These are phyloP conservation scores for Paraphaeosphaeria minitans DNA, from an alignment of 2,329 filamentous ascomycete species.

Conservation along the genomic window DNA sequence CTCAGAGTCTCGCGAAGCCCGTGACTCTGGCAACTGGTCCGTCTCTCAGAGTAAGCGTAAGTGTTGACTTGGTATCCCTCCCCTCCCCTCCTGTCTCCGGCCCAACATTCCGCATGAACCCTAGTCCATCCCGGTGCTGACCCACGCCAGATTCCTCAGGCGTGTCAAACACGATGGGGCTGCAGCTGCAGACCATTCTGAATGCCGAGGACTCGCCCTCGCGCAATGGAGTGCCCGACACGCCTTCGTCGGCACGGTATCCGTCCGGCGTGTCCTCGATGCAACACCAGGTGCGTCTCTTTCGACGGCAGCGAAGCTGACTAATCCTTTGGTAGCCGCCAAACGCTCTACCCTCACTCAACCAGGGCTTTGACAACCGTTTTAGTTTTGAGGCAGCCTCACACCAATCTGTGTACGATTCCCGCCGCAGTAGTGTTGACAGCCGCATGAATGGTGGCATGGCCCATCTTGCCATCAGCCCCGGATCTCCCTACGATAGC, in stretches of 20 bases:
- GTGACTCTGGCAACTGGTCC: conserved; percentile 65
- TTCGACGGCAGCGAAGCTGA: neutral
- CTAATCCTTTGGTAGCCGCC: conserved; percentile 37
- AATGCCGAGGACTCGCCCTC: conserved; percentile 57
- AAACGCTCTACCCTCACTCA: conserved; percentile 60
- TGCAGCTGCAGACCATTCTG: conserved; percentile 57
- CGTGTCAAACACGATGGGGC: conserved; percentile 51
- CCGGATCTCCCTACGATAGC: conserved; percentile 73
- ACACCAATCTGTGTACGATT: conserved; percentile 54
- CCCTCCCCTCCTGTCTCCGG: conserved; percentile 1
- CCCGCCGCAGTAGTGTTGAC: conserved; percentile 78
- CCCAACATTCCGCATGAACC: neutral
- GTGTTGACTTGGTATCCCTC: conserved; percentile 15
- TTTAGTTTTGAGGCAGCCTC: conserved; percentile 55
- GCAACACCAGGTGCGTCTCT: conserved; percentile 33
- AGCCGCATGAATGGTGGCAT: conserved; percentile 77
- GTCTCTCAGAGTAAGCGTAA: conserved; percentile 63
- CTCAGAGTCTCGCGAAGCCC: conserved; percentile 55
- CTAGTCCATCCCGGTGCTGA: conserved; percentile 18
- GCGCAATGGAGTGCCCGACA: conserved; percentile 50
- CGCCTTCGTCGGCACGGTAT: conserved; percentile 47
- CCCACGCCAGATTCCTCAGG: conserved; percentile 46
- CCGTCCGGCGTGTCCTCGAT: conserved; percentile 30
- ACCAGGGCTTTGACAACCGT: conserved; percentile 57
- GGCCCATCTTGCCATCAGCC: conserved; percentile 70